Conservation (phyloP, 2,329 filamentous ascomycete genomes). For the Cladophialophora psammophila region DNA sequence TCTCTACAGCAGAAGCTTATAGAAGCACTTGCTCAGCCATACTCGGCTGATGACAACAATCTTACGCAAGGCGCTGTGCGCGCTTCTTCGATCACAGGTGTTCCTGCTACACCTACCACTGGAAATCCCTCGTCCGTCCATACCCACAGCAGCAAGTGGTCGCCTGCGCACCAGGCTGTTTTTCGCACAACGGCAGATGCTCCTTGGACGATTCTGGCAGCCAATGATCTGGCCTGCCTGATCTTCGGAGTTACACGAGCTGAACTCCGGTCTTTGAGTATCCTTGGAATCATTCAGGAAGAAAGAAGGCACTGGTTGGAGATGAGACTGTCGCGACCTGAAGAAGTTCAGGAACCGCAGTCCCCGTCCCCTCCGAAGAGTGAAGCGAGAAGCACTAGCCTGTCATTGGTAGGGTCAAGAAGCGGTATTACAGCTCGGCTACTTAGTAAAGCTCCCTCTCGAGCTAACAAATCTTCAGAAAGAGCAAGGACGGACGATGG, state of each 20-base stretch:
- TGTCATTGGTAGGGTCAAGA: conserved; percentile 66
- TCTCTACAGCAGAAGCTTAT: conserved; percentile 82
- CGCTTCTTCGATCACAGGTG: conserved; percentile 33
- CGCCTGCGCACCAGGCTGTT: conserved; percentile 90
- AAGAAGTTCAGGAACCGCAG: conserved; percentile 30
- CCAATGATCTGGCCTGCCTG: conserved; percentile 93
- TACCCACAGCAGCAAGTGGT: conserved; percentile 87
- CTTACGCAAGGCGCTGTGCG: conserved; percentile 50
- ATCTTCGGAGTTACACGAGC: conserved; percentile 99
- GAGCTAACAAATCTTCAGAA: conserved; percentile 55
- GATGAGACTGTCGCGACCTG: conserved; percentile 70
- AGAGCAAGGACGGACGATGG: conserved; percentile 66
- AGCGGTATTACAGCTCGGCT: conserved; percentile 87
- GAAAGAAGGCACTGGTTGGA: conserved; percentile 90
- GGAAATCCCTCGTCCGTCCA: conserved; percentile 66
- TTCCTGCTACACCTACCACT: conserved; percentile 21
- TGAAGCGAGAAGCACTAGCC: conserved; percentile 45
- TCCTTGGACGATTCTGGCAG: conserved; percentile 94
- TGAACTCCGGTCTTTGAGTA: conserved; percentile 92
- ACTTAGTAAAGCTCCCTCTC: conserved; percentile 78
- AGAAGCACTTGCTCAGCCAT: conserved; percentile 85
- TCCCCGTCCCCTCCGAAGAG: conserved; percentile 32
- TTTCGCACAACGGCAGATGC: conserved; percentile 92
- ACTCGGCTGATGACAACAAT: conserved; percentile 62
- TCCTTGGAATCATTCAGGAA: conserved; percentile 90